Conservation (phyloP, 192 early-diverging fungal species). For the Coemansia sp. region DNA sequence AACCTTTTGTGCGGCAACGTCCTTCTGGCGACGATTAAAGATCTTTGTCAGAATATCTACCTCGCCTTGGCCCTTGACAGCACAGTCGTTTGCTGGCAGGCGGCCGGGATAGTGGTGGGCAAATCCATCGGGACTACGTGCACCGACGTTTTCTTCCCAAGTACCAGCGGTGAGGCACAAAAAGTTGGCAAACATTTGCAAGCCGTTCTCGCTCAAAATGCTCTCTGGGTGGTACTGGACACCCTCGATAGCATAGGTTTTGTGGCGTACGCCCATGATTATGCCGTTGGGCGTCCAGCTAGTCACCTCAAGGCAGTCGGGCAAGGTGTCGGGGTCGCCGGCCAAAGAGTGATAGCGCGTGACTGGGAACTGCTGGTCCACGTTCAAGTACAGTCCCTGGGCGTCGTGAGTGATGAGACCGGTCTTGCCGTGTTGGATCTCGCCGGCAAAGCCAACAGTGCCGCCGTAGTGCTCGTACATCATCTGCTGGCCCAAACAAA, state of each 20-base stretch:
- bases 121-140: conserved; percentile 16
- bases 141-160: conserved; percentile 73
- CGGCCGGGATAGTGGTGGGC: conserved; percentile 35
- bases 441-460: conserved; percentile 88
- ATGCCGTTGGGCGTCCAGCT: conserved; percentile 79
- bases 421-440: conserved; percentile 98
- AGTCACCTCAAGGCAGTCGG: conserved; percentile 82
- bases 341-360: conserved; percentile 98
- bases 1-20: conserved; percentile 71
- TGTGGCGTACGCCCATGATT: conserved; percentile 97
- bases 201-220: conserved; percentile 92
- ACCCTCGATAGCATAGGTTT: conserved; percentile 85
- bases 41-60: conserved; percentile 81
- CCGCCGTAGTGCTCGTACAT: conserved; percentile 97
- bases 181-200: conserved; percentile 89
- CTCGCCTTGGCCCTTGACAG: conserved; percentile 26
- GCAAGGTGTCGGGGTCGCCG: conserved; percentile 80
- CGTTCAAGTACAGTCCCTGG: conserved; percentile 80
- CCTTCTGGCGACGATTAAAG: conserved; percentile 73
- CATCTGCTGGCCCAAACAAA: conserved; percentile 97
- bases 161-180: conserved; percentile 80
- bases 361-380: conserved; percentile 82
- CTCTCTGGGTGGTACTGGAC: conserved; percentile 99
- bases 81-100: neutral
- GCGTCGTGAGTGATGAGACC: conserved; percentile 89